Percentiles rank a stretch among this genome's conserved stretches.
Conservation (phyloP, 805 yeast genomes). For the Yarrowia deformans region DNA sequence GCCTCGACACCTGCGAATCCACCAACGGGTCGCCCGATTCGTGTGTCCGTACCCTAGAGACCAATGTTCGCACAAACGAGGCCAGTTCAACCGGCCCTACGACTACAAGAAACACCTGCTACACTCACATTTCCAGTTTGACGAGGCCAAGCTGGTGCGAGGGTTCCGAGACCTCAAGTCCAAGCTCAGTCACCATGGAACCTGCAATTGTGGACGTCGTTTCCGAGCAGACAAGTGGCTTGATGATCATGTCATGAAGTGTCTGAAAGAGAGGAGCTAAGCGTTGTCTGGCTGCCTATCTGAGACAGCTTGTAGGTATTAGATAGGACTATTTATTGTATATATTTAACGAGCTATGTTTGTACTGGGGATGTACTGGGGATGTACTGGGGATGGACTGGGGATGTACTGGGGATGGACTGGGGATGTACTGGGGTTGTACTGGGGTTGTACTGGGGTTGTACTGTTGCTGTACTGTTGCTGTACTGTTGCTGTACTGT, state of each 20-base stretch:
- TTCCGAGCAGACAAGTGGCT: slow-evolving; percentile 64
- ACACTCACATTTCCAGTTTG: slow-evolving; percentile 66
- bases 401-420: too few relatives aligned
- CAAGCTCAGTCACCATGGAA: slow-evolving; percentile 60
- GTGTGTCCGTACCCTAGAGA: slow-evolving; percentile 63
- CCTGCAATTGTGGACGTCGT: slow-evolving; percentile 61
- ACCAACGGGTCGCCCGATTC: slow-evolving; percentile 63
- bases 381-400: too few relatives aligned
- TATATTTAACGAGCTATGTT: slow-evolving; percentile 17
- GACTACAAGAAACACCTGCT: slow-evolving; percentile 71
- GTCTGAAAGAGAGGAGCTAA: slow-evolving; percentile 19
- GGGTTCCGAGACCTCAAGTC: slow-evolving; percentile 60
- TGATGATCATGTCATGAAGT: slow-evolving; percentile 56
- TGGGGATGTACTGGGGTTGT: too few relatives aligned
- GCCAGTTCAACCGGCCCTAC: slow-evolving; percentile 70
- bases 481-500: too few relatives aligned
- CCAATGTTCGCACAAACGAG: slow-evolving; percentile 65
- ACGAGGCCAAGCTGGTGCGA: slow-evolving; percentile 54
- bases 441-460: too few relatives aligned
- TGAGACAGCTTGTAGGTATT: too few relatives aligned
- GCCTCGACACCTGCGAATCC: slow-evolving; percentile 69
- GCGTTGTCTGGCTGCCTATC: too few relatives aligned
- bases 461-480: too few relatives aligned
- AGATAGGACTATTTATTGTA: slow-evolving; percentile 38
- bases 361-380: too few relatives aligned